phyloP scores from a whole-genome alignment of 169 alveolate genomes.

The Babesia gibsoni region DNA sequence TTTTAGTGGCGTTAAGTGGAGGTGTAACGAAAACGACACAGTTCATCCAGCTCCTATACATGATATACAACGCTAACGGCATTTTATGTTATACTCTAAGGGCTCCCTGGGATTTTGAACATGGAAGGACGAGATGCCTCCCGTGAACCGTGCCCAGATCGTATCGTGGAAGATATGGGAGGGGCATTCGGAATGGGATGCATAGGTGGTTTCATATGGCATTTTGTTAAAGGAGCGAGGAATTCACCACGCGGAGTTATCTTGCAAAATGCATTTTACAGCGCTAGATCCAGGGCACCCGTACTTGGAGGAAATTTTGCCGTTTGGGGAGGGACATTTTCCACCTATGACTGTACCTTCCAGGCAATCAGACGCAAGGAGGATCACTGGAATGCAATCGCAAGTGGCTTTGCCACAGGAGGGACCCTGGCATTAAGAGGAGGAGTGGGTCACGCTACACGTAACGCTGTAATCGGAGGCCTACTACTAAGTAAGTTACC shows the following conservation, averaged over 20 bases:
- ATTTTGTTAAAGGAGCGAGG: slow-evolving; percentile 88
- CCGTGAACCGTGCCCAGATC: slow-evolving; percentile 94
- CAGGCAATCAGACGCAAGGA: slow-evolving; percentile 89
- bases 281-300: slow-evolving; percentile 90
- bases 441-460: slow-evolving; percentile 81
- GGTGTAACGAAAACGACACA: no score
- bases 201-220: slow-evolving; percentile 91
- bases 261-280: slow-evolving; percentile 87
- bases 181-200: slow-evolving; percentile 97
- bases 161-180: slow-evolving; percentile 94
- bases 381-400: slow-evolving; percentile 93
- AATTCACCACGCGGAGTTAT: slow-evolving; percentile 89
- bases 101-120: neutral
- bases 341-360: slow-evolving; percentile 90
- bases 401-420: slow-evolving; percentile 92
- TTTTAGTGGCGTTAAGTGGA: no score
- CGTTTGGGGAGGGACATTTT: slow-evolving; percentile 96
- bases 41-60: neutral
- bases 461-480: slow-evolving; percentile 90
- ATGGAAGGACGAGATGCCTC: slow-evolving; percentile 82
- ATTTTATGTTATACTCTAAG: neutral
- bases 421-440: slow-evolving; percentile 89
- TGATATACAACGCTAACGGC: neutral
- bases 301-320: slow-evolving; percentile 93
- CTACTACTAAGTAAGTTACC: slow-evolving; percentile 69